phyloP scores from a whole-genome alignment of 106 monocot genomes.

The Allium sativum region DNA sequence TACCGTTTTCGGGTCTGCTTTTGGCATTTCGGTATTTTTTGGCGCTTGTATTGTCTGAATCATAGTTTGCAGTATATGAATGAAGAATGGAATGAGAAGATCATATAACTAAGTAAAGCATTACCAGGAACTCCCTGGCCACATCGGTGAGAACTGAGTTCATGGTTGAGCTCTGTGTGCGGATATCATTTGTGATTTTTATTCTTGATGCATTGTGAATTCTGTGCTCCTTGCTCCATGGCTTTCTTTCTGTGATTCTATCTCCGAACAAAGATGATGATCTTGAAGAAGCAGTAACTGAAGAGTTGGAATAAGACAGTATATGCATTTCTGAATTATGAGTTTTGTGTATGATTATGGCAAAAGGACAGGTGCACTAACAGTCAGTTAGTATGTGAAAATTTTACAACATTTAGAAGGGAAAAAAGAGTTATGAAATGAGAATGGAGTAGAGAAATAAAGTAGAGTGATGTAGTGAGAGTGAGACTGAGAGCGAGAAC shows the following conservation, averaged over 20 bases:
- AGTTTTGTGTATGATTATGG: no score
- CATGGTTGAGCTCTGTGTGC: conserved; percentile 4
- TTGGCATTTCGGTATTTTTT: conserved; percentile 2
- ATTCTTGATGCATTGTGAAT: neutral
- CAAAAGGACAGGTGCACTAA: no score
- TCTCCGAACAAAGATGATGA: conserved; percentile 2
- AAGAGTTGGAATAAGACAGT: no score
- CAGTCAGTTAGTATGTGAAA: no score
- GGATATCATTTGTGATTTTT: neutral
- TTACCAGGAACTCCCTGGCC: conserved; percentile 13
- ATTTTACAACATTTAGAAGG: no score
- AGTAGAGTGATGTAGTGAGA: no score
- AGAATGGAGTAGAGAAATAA: no score
- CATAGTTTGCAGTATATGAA: neutral
- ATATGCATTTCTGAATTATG: no score
- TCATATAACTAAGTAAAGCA: neutral
- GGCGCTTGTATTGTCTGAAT: conserved; percentile 19
- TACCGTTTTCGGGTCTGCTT: conserved; percentile 48
- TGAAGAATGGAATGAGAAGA: neutral
- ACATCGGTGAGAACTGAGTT: conserved; percentile 16
- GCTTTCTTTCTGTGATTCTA: neutral
- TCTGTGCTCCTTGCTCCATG: conserved; percentile 3
- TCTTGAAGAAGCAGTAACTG: neutral
- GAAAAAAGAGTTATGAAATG: no score
- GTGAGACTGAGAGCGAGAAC: no score